phyloP scores from a whole-genome alignment of 306 rosid genomes.

The Casuarina equisetifolia region DNA sequence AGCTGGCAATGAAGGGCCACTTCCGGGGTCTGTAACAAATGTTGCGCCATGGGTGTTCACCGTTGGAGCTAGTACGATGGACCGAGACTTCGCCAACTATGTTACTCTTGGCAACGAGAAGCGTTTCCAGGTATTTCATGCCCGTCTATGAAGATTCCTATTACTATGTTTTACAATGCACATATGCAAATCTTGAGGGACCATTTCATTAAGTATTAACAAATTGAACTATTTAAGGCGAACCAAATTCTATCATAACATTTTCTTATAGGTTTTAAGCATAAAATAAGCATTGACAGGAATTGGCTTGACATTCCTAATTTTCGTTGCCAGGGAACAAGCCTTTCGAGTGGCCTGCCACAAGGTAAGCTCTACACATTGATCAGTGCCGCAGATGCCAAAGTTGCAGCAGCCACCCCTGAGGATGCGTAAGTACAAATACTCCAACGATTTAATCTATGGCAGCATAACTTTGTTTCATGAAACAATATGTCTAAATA shows the following conservation, averaged over 20 bases:
- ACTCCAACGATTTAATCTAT: no score
- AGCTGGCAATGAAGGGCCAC: constrained; percentile 68
- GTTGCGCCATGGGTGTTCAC: constrained; percentile 70
- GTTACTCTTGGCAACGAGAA: constrained; percentile 41
- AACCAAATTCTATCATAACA: no score
- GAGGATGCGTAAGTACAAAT: constrained; percentile 40
- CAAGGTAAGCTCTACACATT: constrained; percentile 45
- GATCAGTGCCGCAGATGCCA: constrained; percentile 39
- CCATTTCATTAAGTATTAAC: no score
- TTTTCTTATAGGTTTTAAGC: no score
- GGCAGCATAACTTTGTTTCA: no score
- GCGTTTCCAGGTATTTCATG: neutral
- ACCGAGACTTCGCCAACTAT: constrained; percentile 41
- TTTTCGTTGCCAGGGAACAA: constrained; percentile 47
- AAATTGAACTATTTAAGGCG: no score
- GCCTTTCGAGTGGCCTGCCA: constrained; percentile 49
- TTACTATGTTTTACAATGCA: no score
- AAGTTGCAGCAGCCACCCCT: neutral
- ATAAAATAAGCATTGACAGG: neutral
- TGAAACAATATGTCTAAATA: no score
- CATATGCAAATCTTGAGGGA: no score
- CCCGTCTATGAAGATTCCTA: no score
- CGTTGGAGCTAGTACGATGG: constrained; percentile 73
- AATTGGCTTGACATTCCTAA: neutral
- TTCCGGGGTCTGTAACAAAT: constrained; percentile 36